Percentiles rank a stretch among this genome's conserved stretches.
These are phyloP conservation scores for Protostelium mycophagum DNA, from an alignment of 78 protist genomes.

Conservation along the genomic window DNA sequence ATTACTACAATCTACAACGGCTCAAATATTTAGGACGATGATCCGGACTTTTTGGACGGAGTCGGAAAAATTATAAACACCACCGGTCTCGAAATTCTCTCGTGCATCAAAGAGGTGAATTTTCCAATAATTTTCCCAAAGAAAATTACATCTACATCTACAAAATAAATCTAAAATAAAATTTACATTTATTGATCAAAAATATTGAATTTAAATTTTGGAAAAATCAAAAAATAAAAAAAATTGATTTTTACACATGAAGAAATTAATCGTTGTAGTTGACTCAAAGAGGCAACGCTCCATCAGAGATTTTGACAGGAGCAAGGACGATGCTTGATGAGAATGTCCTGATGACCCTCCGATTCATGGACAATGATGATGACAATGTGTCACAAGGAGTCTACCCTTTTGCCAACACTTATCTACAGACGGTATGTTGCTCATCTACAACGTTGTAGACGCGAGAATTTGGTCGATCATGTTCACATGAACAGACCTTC, in stretches of 20 bases:
- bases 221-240: neutral
- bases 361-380: neutral
- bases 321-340: neutral
- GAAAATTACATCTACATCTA: neutral
- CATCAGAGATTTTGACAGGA: neutral
- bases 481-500: slow-evolving; percentile 5
- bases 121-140: neutral
- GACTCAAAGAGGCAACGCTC: too few species aligned
- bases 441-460: too few species aligned
- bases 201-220: neutral
- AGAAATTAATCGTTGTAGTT: too few species aligned
- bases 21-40: slow-evolving; percentile 29
- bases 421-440: neutral
- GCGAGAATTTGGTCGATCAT: too few species aligned
- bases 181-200: neutral
- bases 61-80: slow-evolving; percentile 44
- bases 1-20: too few species aligned
- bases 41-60: slow-evolving; percentile 31
- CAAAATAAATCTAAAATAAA: neutral
- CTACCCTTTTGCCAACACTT: neutral
- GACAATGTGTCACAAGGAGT: neutral
- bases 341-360: neutral
- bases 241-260: neutral
- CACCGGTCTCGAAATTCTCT: slow-evolving; percentile 57
- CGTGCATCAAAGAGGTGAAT: slow-evolving; percentile 33